These are phyloP conservation scores for Ascochyta rabiei DNA, from an alignment of 2,329 filamentous ascomycete species.

Conservation along the genomic window DNA sequence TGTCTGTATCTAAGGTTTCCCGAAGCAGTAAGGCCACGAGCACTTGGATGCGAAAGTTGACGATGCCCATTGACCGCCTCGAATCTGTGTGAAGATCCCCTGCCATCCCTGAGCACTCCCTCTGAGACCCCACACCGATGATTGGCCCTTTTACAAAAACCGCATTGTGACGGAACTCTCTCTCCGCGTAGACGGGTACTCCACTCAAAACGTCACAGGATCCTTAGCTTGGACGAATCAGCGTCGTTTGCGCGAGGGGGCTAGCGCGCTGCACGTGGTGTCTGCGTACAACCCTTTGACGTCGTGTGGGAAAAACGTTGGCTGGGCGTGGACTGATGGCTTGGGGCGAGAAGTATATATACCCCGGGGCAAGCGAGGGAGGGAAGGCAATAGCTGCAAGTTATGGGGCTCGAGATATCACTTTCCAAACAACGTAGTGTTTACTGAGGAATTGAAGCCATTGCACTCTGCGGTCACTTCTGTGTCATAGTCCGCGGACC, in stretches of 20 bases:
- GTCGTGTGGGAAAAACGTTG: slow-evolving; percentile 10
- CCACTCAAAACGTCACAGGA: slow-evolving; percentile 12
- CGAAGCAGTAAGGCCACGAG: not conserved
- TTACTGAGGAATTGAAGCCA: not conserved
- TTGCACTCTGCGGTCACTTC: slow-evolving; percentile 1
- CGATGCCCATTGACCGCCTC: slow-evolving; percentile 6
- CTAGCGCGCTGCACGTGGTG: slow-evolving; percentile 15
- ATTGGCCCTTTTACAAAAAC: slow-evolving; percentile 4
- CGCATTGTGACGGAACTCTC: slow-evolving; percentile 12
- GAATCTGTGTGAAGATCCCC: not conserved
- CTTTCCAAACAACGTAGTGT: not conserved
- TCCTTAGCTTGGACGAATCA: not conserved
- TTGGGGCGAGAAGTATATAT: slow-evolving; percentile 11
- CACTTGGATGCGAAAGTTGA: not conserved
- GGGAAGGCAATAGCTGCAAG: not conserved
- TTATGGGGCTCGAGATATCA: no score
- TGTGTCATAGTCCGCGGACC: slow-evolving; percentile 12
- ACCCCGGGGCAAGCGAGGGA: not conserved
- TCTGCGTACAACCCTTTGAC: slow-evolving; percentile 15
- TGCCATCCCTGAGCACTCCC: not conserved
- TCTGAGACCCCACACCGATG: not conserved
- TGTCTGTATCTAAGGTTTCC: not conserved
- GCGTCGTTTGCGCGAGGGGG: not conserved
- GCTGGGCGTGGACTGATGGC: not conserved
- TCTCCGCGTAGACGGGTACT: not conserved